Conservation (phyloP, 2,329 filamentous ascomycete genomes). For the Lachnellula willkommii region DNA sequence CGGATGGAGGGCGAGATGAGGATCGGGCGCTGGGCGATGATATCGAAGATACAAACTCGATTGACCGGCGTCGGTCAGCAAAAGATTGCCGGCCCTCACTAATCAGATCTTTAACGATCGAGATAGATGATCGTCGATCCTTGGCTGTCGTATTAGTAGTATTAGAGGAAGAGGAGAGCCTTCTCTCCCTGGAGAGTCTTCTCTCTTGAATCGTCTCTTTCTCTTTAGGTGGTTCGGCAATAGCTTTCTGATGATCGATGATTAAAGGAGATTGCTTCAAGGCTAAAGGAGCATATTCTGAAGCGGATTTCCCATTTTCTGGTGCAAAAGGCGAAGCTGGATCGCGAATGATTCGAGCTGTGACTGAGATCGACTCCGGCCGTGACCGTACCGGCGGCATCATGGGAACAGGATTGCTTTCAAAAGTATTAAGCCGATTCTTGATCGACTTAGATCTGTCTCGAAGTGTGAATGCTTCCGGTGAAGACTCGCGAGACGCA, state of each 20-base stretch:
- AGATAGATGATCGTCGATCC: slow-evolving; percentile 53
- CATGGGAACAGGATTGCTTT: slow-evolving; percentile 11
- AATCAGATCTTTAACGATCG: slow-evolving; percentile 49
- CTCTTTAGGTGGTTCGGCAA: slow-evolving; percentile 33
- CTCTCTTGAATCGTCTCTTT: slow-evolving; percentile 47
- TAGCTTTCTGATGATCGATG: slow-evolving; percentile 49
- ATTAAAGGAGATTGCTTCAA: slow-evolving; percentile 55
- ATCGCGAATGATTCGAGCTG: slow-evolving; percentile 74
- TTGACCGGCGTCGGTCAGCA: slow-evolving; percentile 39
- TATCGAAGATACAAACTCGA: slow-evolving; percentile 40
- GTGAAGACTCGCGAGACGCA: slow-evolving; percentile 42
- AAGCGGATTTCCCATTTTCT: slow-evolving; percentile 35
- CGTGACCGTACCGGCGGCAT: slow-evolving; percentile 38
- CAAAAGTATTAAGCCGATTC: slow-evolving; percentile 23
- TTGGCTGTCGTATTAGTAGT: slow-evolving; percentile 16
- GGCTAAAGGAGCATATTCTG: slow-evolving; percentile 45
- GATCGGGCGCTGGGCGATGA: slow-evolving; percentile 33
- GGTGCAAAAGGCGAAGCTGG: slow-evolving; percentile 41
- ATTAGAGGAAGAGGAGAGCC: slow-evolving; percentile 23
- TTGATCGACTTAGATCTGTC: slow-evolving; percentile 29
- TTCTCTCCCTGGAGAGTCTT: slow-evolving; percentile 37
- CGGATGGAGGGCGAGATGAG: slow-evolving; percentile 39
- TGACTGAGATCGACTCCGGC: slow-evolving; percentile 81
- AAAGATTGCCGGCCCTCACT: slow-evolving; percentile 53
- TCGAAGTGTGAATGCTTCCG: slow-evolving; percentile 35